Evolutionary conservation across 2,329 filamentous ascomycete genomes (phyloP).

Genomic region (Albophoma yamanashiensis): DNA sequence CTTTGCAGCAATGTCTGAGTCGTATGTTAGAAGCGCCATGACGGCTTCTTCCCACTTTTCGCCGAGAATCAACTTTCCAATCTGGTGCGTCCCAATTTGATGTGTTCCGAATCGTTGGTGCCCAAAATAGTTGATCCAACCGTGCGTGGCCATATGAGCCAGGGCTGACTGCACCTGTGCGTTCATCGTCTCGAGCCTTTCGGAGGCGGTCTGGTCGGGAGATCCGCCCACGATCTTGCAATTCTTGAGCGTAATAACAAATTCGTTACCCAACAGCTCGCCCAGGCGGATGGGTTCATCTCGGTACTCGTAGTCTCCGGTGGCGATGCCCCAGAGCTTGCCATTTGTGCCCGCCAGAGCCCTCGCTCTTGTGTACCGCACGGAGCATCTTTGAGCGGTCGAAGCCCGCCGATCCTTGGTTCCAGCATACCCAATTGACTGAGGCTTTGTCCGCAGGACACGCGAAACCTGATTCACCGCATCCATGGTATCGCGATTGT

Average conservation of each 20-base stretch:
- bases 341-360: slow-evolving; percentile 55
- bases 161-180: slow-evolving; percentile 46
- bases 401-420: slow-evolving; percentile 86
- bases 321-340: slow-evolving; percentile 49
- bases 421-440: slow-evolving; percentile 66
- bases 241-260: slow-evolving; percentile 82
- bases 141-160: slow-evolving; percentile 56
- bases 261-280: slow-evolving; percentile 81
- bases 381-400: slow-evolving; percentile 73
- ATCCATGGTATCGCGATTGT: slow-evolving; percentile 96
- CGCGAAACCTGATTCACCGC: slow-evolving; percentile 67
- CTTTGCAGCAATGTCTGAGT: slow-evolving; percentile 44
- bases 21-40: slow-evolving; percentile 65
- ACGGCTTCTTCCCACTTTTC: slow-evolving; percentile 74
- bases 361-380: slow-evolving; percentile 37
- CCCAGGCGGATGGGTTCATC: slow-evolving; percentile 67
- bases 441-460: slow-evolving; percentile 61
- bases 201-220: slow-evolving; percentile 10
- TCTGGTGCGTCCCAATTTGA: slow-evolving; percentile 69
- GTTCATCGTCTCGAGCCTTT: slow-evolving; percentile 19
- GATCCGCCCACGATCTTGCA: slow-evolving; percentile 48
- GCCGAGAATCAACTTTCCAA: slow-evolving; percentile 76
- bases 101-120: slow-evolving; percentile 95
- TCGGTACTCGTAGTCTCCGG: slow-evolving; percentile 77
- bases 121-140: slow-evolving; percentile 97